Percentiles rank a stretch among this genome's conserved stretches.
Conservation (phyloP, 768 basidiomycete genomes). For the Peribolospora kevripleyi region DNA sequence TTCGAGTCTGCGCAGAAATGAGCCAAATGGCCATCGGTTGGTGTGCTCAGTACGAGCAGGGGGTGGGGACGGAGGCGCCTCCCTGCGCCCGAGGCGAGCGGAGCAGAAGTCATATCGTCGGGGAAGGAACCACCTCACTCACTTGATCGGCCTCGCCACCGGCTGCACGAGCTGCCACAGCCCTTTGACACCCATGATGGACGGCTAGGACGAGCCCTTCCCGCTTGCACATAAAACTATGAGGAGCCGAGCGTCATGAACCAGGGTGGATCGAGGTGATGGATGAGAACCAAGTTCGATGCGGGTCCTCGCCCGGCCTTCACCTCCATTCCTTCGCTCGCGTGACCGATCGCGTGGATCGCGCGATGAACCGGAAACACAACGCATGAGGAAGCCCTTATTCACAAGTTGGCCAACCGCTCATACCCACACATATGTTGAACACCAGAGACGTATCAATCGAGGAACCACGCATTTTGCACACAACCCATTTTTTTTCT, state of each 20-base stretch:
- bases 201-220: not conserved
- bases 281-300: too few species aligned
- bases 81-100: not conserved
- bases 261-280: too few species aligned
- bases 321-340: too few species aligned
- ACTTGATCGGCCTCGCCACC: constrained; percentile 87
- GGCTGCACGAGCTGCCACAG: constrained; percentile 78
- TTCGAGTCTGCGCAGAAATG: constrained; percentile 39
- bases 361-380: too few species aligned
- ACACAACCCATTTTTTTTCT: too few species aligned
- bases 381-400: too few species aligned
- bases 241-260: not conserved
- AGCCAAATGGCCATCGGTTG: not conserved
- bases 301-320: too few species aligned
- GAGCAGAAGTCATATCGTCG: not conserved
- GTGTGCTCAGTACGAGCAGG: not conserved
- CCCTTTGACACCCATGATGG: constrained; percentile 79
- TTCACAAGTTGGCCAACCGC: too few species aligned
- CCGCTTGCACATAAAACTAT: not conserved
- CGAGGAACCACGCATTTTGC: too few species aligned
- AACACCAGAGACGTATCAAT: too few species aligned
- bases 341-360: too few species aligned
- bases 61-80: not conserved
- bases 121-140: constrained; percentile 15
- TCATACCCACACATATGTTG: too few species aligned